phyloP scores from a whole-genome alignment of 805 yeast genomes.

The Sungouiozyma ichnusensis region DNA sequence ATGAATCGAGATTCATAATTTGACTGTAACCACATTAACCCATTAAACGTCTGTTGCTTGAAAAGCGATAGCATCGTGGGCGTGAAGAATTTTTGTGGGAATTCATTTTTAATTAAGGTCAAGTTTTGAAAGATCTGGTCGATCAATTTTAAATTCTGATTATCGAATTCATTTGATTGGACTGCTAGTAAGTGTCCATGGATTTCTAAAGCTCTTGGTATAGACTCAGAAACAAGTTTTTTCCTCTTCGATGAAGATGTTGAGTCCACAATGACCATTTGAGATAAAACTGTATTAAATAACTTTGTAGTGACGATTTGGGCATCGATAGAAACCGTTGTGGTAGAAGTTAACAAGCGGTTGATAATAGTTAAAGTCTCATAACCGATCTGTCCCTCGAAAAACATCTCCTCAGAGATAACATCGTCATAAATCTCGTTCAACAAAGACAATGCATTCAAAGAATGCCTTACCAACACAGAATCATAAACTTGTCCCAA shows the following conservation, averaged over 20 bases:
- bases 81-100: slow-evolving; percentile 16
- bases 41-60: slow-evolving; percentile 9
- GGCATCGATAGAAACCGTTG: slow-evolving; percentile 26
- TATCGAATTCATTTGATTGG: slow-evolving; percentile 2
- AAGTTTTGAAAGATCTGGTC: slow-evolving; percentile 17
- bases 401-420: slow-evolving; percentile 77
- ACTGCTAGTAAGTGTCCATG: slow-evolving; percentile 7
- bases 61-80: slow-evolving; percentile 4
- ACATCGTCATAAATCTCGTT: slow-evolving; percentile 79
- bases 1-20: not conserved
- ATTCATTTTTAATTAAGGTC: slow-evolving; percentile 15
- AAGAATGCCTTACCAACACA: slow-evolving; percentile 25
- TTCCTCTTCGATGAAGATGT: slow-evolving; percentile 12
- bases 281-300: slow-evolving; percentile 42
- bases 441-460: slow-evolving; percentile 51
- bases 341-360: slow-evolving; percentile 25
- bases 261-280: slow-evolving; percentile 32
- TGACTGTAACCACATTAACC: slow-evolving; percentile 8
- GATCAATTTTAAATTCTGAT: slow-evolving; percentile 6
- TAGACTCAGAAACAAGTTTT: slow-evolving; percentile 10
- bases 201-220: slow-evolving; percentile 11
- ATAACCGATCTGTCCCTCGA: slow-evolving; percentile 59
- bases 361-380: slow-evolving; percentile 43
- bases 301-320: slow-evolving; percentile 41
- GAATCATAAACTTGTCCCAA: slow-evolving; percentile 37